Percentiles rank a stretch among this genome's conserved stretches.
Conservation (phyloP, 2,329 filamentous ascomycete species). For the Aureobasidium melanogenum region DNA sequence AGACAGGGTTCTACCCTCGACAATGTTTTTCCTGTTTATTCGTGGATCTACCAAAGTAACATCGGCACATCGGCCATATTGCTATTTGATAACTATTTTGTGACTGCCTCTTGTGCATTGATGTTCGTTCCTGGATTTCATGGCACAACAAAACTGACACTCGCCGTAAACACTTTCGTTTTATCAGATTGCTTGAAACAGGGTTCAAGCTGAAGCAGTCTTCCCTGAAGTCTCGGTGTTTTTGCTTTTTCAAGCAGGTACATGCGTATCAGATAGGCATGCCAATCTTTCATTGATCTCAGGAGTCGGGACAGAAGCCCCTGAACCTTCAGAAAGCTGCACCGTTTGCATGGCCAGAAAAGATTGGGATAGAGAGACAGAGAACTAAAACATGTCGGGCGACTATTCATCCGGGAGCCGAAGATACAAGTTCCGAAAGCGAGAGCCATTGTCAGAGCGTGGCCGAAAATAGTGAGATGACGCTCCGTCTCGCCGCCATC, state of each 20-base stretch:
- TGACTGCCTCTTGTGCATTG: neutral
- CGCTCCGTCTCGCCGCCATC: neutral
- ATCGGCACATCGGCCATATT: neutral
- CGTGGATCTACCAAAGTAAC: neutral
- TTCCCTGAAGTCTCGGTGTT: neutral
- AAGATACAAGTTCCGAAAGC: neutral
- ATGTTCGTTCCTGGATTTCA: too few relatives aligned
- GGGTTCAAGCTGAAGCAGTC: too few relatives aligned
- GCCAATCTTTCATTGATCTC: too few relatives aligned
- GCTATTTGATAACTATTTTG: neutral
- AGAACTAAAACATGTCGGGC: neutral
- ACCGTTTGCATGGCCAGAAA: neutral
- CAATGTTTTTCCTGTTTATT: neutral
- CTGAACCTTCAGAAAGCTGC: neutral
- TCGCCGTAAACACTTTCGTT: too few relatives aligned
- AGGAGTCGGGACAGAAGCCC: neutral
- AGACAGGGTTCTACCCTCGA: neutral
- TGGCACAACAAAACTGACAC: too few relatives aligned
- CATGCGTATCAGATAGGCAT: too few relatives aligned
- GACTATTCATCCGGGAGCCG: neutral
- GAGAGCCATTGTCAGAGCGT: neutral
- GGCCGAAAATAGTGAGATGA: slow-evolving; percentile 6
- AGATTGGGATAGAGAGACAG: neutral
- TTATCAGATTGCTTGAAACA: too few relatives aligned
- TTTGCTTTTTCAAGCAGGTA: neutral